Conservation (phyloP, 2,329 filamentous ascomycete species). For the Botryotinia narcissicola region DNA sequence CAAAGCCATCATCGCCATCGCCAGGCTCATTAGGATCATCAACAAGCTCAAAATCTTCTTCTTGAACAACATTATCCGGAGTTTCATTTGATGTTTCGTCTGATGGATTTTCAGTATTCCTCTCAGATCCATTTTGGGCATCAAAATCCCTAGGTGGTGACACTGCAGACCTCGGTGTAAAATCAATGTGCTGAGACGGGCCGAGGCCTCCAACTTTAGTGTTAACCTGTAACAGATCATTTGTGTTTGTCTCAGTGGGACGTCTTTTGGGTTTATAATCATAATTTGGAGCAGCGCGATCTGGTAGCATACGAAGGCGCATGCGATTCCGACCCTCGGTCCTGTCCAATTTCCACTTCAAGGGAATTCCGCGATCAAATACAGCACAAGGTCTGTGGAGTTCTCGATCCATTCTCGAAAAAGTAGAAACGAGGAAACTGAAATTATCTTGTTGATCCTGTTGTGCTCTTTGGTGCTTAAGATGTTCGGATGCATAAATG, state of each 20-base stretch:
- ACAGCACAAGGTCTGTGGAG: slow-evolving; percentile 78
- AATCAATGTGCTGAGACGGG: slow-evolving; percentile 21
- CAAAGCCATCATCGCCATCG: slow-evolving; percentile 72
- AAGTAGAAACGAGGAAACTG: slow-evolving; percentile 70
- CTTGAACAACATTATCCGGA: slow-evolving; percentile 42
- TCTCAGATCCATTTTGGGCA: slow-evolving; percentile 21
- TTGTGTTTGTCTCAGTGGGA: slow-evolving; percentile 45
- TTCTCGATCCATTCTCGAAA: slow-evolving; percentile 75
- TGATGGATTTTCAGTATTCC: slow-evolving; percentile 22
- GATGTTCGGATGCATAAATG: slow-evolving; percentile 86
- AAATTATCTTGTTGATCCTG: slow-evolving; percentile 95
- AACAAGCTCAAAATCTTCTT: slow-evolving; percentile 94
- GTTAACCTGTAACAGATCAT: slow-evolving; percentile 40
- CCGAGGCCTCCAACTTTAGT: slow-evolving; percentile 26
- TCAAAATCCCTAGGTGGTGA: slow-evolving; percentile 22
- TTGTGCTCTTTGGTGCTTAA: slow-evolving; percentile 82
- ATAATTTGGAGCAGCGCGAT: slow-evolving; percentile 64
- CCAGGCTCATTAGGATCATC: slow-evolving; percentile 88
- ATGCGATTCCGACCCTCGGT: slow-evolving; percentile 95
- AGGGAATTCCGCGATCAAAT: slow-evolving; percentile 61
- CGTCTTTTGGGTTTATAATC: slow-evolving; percentile 84
- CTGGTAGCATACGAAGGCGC: slow-evolving; percentile 82
- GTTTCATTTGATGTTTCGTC: slow-evolving; percentile 23
- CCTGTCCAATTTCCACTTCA: slow-evolving; percentile 90
- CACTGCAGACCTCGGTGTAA: slow-evolving; percentile 22